phyloP scores from a whole-genome alignment of 768 basidiomycete species.

The Serendipita vermifera region DNA sequence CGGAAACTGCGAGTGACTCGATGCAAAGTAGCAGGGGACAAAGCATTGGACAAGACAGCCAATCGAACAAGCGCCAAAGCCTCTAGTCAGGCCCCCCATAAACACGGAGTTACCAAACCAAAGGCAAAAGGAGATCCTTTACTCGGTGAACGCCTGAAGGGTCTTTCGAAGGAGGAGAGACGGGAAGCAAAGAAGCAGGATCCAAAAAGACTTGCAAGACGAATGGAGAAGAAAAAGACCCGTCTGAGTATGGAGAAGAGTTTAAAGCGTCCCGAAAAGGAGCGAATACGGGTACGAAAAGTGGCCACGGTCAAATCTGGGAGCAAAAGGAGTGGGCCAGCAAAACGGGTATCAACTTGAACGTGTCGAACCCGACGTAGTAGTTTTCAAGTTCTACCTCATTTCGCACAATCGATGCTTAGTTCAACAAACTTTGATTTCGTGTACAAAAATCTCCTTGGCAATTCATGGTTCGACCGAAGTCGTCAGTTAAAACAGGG shows the following conservation, averaged over 20 bases:
- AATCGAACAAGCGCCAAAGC: constrained; percentile 14
- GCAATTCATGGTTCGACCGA: too few relatives aligned
- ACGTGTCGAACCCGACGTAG: too few relatives aligned
- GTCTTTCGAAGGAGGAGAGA: constrained; percentile 72
- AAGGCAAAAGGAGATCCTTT: constrained; percentile 70
- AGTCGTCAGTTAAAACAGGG: constrained; percentile 23
- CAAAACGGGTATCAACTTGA: too few relatives aligned
- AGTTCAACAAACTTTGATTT: too few relatives aligned
- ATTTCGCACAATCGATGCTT: too few relatives aligned
- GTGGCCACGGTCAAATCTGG: too few relatives aligned
- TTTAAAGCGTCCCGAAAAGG: neutral
- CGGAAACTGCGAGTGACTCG: constrained; percentile 83
- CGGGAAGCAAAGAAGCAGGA: constrained; percentile 71
- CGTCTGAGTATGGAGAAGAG: constrained; percentile 16
- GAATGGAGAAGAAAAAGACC: constrained; percentile 83
- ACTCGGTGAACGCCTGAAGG: constrained; percentile 64
- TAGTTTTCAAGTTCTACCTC: too few relatives aligned
- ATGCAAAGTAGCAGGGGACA: constrained; percentile 79
- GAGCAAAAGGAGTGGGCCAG: too few relatives aligned
- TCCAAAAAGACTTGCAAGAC: constrained; percentile 64
- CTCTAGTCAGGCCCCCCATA: constrained; percentile 6
- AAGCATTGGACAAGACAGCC: too few relatives aligned
- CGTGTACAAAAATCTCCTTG: too few relatives aligned
- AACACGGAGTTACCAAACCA: constrained; percentile 16
- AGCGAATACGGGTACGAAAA: constrained; percentile 8